These are phyloP conservation scores for Aciculosporium take DNA, from an alignment of 2,329 filamentous ascomycete genomes.

Conservation along the genomic window DNA sequence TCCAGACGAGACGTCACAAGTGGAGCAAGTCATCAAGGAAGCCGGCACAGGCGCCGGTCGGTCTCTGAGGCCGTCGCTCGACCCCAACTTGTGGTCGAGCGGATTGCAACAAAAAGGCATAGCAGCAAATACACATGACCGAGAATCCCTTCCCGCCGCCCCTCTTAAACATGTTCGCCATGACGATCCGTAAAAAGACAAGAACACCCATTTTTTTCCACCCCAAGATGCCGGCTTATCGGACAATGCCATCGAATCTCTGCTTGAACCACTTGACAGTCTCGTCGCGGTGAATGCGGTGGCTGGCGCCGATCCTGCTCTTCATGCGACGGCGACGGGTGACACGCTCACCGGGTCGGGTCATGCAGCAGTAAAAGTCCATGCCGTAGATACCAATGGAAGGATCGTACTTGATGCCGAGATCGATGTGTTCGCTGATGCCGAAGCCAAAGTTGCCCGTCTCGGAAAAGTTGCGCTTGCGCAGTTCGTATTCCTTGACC, in stretches of 20 bases:
- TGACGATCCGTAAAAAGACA: constrained; percentile 24
- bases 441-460: constrained; percentile 99
- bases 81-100: constrained; percentile 42
- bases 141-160: constrained; percentile 17
- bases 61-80: constrained; percentile 58
- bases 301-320: constrained; percentile 69
- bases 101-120: constrained; percentile 28
- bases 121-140: constrained; percentile 28
- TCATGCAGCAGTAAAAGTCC: constrained; percentile 99
- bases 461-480: constrained; percentile 99
- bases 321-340: constrained; percentile 86
- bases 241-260: constrained; percentile 96
- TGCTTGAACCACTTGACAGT: constrained; percentile 90
- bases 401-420: constrained; percentile 99
- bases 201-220: constrained; percentile 8
- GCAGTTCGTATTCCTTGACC: constrained; percentile 99
- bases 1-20: constrained; percentile 20
- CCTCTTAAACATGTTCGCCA: constrained; percentile 25
- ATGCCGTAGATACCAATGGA: constrained; percentile 98
- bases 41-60: constrained; percentile 56
- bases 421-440: constrained; percentile 99
- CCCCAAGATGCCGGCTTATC: constrained; percentile 53
- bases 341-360: constrained; percentile 95
- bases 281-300: constrained; percentile 90
- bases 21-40: constrained; percentile 28